Evolutionary conservation across 495 filamentous ascomycete genomes (phyloP).

Genomic region (Penicillium lagena): DNA sequence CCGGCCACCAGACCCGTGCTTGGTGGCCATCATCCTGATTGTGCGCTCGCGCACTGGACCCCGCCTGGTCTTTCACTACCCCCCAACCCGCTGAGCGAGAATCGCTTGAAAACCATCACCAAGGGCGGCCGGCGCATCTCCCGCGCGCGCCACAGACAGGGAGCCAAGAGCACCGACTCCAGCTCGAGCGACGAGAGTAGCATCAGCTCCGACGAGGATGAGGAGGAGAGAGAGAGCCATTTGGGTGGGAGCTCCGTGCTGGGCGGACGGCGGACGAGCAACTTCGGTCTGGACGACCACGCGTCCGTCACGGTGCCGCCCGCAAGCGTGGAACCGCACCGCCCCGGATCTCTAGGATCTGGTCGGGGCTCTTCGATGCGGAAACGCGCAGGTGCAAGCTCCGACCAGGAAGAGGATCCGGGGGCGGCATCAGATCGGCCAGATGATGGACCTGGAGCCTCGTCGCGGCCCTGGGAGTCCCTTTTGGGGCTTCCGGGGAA

Average conservation of each 20-base stretch:
- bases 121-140: slow-evolving; percentile 29
- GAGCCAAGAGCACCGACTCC: slow-evolving; percentile 31
- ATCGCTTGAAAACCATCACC: slow-evolving; percentile 26
- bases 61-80: slow-evolving; percentile 88
- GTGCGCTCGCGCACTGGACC: slow-evolving; percentile 76
- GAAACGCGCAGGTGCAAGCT: slow-evolving; percentile 26
- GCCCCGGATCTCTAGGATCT: slow-evolving; percentile 37
- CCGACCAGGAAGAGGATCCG: slow-evolving; percentile 38
- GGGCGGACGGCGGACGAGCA: slow-evolving; percentile 27
- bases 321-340: slow-evolving; percentile 23
- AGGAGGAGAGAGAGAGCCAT: slow-evolving; percentile 31
- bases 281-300: slow-evolving; percentile 34
- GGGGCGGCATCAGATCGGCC: slow-evolving; percentile 36
- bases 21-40: slow-evolving; percentile 75
- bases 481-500: slow-evolving; percentile 69
- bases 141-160: slow-evolving; percentile 23
- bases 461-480: slow-evolving; percentile 63
- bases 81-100: slow-evolving; percentile 52
- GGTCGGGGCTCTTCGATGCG: slow-evolving; percentile 30
- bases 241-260: slow-evolving; percentile 15
- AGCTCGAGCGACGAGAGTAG: slow-evolving; percentile 43
- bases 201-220: slow-evolving; percentile 44
- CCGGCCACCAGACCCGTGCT: slow-evolving; percentile 52
- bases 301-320: slow-evolving; percentile 20
- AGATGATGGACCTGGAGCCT: slow-evolving; percentile 45